These are phyloP conservation scores for Fistulifera pelliculosa DNA, from an alignment of 108 stramenopile species.

Conservation along the genomic window DNA sequence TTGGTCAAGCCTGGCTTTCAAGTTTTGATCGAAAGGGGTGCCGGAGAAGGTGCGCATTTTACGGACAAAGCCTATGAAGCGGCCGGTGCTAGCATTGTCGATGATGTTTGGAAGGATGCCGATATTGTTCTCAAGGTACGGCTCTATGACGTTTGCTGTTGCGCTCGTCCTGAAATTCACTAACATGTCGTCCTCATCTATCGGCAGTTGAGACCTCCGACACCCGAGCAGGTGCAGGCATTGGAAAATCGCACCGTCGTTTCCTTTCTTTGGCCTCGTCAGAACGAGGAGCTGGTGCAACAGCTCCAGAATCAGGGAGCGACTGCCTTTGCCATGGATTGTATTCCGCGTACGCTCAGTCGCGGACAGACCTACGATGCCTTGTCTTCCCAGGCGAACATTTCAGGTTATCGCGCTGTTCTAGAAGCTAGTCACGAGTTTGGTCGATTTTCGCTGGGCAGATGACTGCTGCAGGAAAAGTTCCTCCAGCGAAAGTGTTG, in stretches of 20 bases:
- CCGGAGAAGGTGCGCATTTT: conserved; percentile 81
- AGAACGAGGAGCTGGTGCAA: conserved; percentile 86
- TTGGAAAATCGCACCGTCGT: conserved; percentile 83
- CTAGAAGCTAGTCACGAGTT: conserved; percentile 95
- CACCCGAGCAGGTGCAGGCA: conserved; percentile 59
- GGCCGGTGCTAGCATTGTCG: conserved; percentile 92
- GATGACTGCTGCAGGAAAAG: conserved; percentile 93
- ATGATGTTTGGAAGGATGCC: conserved; percentile 68
- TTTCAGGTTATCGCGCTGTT: conserved; percentile 97
- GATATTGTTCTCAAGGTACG: conserved; percentile 90
- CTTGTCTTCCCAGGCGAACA: conserved; percentile 94
- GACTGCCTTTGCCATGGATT: conserved; percentile 96
- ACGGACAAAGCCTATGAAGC: conserved; percentile 87
- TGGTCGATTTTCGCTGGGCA: conserved; percentile 90
- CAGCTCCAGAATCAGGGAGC: conserved; percentile 85
- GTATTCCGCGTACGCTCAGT: conserved; percentile 90
- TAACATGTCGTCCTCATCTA: not conserved
- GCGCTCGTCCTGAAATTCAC: no score
- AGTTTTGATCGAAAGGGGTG: conserved; percentile 84
- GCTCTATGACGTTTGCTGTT: not conserved
- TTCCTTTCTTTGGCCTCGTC: conserved; percentile 86
- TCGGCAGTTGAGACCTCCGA: conserved; percentile 81
- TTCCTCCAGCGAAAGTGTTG: conserved; percentile 98
- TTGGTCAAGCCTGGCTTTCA: conserved; percentile 76
- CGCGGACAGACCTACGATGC: conserved; percentile 98